Conservation (phyloP, 2,329 filamentous ascomycete genomes). For the Teratosphaeria viscida region DNA sequence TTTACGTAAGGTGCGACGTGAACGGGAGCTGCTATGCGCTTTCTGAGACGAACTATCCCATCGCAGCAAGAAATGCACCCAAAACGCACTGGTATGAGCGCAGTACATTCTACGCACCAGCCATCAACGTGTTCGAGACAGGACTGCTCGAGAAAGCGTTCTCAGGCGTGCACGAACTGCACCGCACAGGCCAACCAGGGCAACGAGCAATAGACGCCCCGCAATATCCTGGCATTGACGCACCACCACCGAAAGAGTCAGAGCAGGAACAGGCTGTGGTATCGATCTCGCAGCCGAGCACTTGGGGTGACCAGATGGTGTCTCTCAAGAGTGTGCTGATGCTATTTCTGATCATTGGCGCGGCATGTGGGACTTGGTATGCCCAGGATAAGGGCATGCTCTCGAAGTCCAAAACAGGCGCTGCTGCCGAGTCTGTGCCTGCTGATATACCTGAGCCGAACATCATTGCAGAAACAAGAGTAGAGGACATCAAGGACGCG, state of each 20-base stretch:
- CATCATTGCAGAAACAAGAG: background rate
- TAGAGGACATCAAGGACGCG: background rate
- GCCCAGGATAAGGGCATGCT: background rate
- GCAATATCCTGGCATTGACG: conserved; percentile 12
- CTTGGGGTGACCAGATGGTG: background rate
- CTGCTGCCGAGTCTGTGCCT: background rate
- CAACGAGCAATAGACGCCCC: conserved; percentile 9
- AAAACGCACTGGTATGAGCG: conserved; percentile 48
- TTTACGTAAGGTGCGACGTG: conserved; percentile 81
- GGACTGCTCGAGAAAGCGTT: conserved; percentile 10
- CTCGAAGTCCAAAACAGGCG: background rate
- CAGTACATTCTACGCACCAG: conserved; percentile 37
- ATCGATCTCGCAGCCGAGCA: background rate
- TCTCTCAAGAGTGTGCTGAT: background rate
- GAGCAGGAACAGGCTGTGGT: conserved; percentile 1
- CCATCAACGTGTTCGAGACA: conserved; percentile 10
- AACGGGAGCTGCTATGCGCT: conserved; percentile 89
- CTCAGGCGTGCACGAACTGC: conserved; percentile 22
- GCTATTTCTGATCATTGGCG: background rate
- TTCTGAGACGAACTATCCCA: conserved; percentile 75
- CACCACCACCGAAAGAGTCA: conserved; percentile 2
- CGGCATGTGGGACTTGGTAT: background rate
- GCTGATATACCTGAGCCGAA: background rate
- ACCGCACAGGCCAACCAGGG: conserved; percentile 5
- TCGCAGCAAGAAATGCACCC: conserved; percentile 62